A percentile compares a stretch with the other conserved stretches of the same genome.
phyloP scores from a whole-genome alignment of 768 basidiomycete species.

The Fomitopsis serialis region DNA sequence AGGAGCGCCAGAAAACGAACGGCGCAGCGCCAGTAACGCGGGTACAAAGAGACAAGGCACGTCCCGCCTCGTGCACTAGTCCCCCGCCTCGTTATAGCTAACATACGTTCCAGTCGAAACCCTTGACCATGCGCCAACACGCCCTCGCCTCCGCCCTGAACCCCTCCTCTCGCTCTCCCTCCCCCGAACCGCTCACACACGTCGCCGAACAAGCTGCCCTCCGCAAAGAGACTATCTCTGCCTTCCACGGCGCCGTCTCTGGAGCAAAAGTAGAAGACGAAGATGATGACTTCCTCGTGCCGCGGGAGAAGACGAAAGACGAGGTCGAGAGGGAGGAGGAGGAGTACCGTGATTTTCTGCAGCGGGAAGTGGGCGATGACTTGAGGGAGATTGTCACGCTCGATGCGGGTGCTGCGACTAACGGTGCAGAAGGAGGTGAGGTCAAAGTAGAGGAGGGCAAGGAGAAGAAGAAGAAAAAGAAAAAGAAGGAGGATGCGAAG shows the following conservation, averaged over 20 bases:
- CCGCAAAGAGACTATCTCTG: constrained; percentile 77
- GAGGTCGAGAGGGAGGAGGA: constrained; percentile 76
- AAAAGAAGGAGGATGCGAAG: constrained; percentile 24
- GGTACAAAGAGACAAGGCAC: constrained; percentile 47
- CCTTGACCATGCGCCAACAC: constrained; percentile 70
- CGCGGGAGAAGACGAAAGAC: constrained; percentile 72
- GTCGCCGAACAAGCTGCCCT: constrained; percentile 73
- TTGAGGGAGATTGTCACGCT: constrained; percentile 63
- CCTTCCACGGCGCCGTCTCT: constrained; percentile 54
- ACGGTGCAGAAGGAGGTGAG: too few species aligned
- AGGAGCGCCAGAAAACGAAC: constrained; percentile 57
- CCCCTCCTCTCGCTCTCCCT: constrained; percentile 55
- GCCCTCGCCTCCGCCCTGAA: constrained; percentile 57
- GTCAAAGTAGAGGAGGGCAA: constrained; percentile 21
- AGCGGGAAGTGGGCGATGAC: constrained; percentile 77
- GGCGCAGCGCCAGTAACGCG: constrained; percentile 21
- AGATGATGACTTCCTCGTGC: constrained; percentile 65
- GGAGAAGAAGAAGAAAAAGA: constrained; percentile 19
- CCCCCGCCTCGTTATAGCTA: neutral
- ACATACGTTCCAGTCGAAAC: constrained; percentile 46
- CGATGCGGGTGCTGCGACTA: constrained; percentile 31
- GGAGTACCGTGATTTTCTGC: constrained; percentile 78
- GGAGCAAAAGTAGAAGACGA: constrained; percentile 35
- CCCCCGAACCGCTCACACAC: constrained; percentile 56
- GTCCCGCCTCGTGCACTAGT: neutral